Conservation (phyloP, 2,329 filamentous ascomycete species). For the Colletotrichum agaves region DNA sequence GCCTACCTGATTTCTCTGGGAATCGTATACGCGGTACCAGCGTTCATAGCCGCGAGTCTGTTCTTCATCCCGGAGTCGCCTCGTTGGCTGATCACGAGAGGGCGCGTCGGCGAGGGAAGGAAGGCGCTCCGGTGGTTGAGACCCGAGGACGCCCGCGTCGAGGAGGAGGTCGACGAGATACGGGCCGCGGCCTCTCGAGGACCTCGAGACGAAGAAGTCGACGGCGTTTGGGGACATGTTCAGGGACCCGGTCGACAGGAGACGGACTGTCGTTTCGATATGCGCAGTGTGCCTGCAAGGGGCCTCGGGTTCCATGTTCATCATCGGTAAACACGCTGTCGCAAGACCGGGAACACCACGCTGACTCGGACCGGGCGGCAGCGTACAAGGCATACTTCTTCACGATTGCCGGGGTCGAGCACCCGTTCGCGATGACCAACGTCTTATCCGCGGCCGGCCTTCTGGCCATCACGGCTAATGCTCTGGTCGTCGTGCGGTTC, state of each 20-base stretch:
- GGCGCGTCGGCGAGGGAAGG: neutral
- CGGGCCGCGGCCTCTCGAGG: slow-evolving; percentile 63
- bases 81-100: neutral
- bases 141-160: slow-evolving; percentile 41
- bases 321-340: neutral
- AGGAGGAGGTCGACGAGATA: slow-evolving; percentile 40
- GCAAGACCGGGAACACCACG: rapidly evolving
- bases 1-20: neutral
- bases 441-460: neutral
- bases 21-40: neutral
- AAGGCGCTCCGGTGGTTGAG: neutral
- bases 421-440: neutral
- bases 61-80: neutral
- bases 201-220: slow-evolving; percentile 62
- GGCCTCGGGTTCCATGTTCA: neutral
- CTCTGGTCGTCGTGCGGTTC: neutral
- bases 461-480: neutral
- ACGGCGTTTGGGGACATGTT: slow-evolving; percentile 55
- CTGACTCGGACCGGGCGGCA: neutral
- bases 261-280: neutral
- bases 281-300: neutral
- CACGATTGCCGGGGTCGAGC: neutral
- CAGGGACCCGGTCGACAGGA: slow-evolving; percentile 47
- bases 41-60: neutral
- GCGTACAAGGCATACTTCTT: neutral